Conservation (phyloP, 495 filamentous ascomycete species). For the Aspergillus saccharolyticus region DNA sequence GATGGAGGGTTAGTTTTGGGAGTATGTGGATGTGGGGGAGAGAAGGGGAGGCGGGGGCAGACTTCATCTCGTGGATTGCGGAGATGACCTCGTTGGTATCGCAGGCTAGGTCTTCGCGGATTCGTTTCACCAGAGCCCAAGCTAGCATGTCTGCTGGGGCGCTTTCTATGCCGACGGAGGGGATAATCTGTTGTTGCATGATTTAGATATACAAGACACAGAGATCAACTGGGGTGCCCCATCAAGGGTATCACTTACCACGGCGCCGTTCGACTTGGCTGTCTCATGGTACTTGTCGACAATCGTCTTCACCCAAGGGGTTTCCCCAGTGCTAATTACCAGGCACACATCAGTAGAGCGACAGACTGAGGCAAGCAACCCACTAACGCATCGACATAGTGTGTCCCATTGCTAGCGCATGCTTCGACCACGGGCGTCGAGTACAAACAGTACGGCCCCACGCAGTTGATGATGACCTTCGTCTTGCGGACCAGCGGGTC, state of each 20-base stretch:
- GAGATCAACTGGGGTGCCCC: too few species aligned
- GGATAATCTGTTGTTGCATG: conserved; percentile 66
- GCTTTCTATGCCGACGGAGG: conserved; percentile 80
- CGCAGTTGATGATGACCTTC: conserved; percentile 70
- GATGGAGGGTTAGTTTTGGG: conserved; percentile 9
- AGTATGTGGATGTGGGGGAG: neutral
- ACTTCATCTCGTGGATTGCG: conserved; percentile 60
- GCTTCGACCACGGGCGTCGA: conserved; percentile 79
- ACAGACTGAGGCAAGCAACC: neutral
- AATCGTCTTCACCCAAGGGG: conserved; percentile 73
- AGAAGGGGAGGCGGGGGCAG: conserved; percentile 11
- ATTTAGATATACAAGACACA: too few species aligned
- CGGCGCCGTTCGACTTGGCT: conserved; percentile 70
- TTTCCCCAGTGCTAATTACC: conserved; percentile 67
- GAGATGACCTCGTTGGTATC: conserved; percentile 56
- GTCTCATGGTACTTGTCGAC: conserved; percentile 72
- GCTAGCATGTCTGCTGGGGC: conserved; percentile 77
- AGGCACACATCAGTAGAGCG: conserved; percentile 11
- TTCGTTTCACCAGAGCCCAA: conserved; percentile 59
- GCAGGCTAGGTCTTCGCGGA: conserved; percentile 54
- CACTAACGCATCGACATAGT: conserved; percentile 74
- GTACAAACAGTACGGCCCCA: conserved; percentile 78
- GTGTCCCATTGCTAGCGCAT: conserved; percentile 83
- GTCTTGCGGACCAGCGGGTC: conserved; percentile 66
- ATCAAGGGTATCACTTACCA: too few species aligned